Evolutionary conservation across 805 yeast genomes (phyloP), one percentile per base, ranked within the genome.

Genomic region (Candida broadrunensis): DNA sequence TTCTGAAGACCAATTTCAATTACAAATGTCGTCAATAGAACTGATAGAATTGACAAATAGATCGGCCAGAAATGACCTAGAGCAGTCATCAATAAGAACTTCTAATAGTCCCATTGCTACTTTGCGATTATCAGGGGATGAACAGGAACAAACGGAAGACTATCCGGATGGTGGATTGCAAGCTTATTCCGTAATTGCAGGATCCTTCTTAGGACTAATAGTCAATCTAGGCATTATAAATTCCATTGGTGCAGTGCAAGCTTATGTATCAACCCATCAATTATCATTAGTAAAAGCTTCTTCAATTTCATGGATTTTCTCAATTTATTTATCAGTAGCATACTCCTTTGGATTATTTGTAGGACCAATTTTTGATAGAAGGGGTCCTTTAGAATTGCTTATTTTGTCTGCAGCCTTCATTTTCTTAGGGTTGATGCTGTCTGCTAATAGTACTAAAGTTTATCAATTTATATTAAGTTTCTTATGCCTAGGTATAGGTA

Each of bases 391-490:
- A 33, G 38, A 48, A 6, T 70, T 80, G 1, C 51, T 80, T 47
- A 43, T 65, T 5, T 43, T 61, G 9, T 76, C 83, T 1, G 59
- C 78, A 0, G 31, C 63, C 0, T 51, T 77, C 11, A 62, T 71
- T 4, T 70, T 72, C 38, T 61, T 58, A 4, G 83, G 84, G 0
- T 56, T 81, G 16, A 63, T 83, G 56, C 79, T 80, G 2, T 66
- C 78, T 17, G 83, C 83, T n/a, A 71, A 65, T 42, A 72, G 83
- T 52, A 64, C 61, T 1, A 51, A 68, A 3, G 67, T 78, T 7
- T 81, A 75, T 64, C 86, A 83, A 42, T 84, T 83, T 49, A 70
- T 84, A 14, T 55, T 83, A 18, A 67, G 83, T 23, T 79, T 83
- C 51, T 47, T 83, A 1, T 64, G 75, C 17, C 61, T 73, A 31